Evolutionary conservation across 768 basidiomycete species (phyloP).

Genomic region (Lactarius hatsudake): DNA sequence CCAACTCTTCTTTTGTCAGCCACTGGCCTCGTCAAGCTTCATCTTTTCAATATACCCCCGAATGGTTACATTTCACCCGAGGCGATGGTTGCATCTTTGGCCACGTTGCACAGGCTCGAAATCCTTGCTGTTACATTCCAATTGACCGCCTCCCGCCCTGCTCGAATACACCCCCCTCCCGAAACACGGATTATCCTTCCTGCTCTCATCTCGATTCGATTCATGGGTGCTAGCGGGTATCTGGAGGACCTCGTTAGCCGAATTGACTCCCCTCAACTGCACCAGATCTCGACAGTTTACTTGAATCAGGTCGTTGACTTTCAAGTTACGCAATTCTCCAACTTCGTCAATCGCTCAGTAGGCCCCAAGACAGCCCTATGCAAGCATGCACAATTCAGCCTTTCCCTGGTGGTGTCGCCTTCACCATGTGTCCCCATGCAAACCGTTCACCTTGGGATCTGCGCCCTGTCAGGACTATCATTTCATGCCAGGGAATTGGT

Average conservation of each 20-base stretch:
- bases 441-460: no score
- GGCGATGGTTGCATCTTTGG: not conserved
- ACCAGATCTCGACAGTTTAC: not conserved
- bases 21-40: no score
- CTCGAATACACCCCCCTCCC: not conserved
- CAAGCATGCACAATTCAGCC: not conserved
- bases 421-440: no score
- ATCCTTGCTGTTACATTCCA: not conserved
- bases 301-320: slow-evolving; percentile 37
- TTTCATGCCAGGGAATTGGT: no score
- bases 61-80: not conserved
- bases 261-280: not conserved
- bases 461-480: no score
- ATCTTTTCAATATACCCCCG: no score
- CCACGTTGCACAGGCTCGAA: not conserved
- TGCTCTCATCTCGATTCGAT: not conserved
- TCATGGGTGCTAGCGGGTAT: not conserved
- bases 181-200: not conserved
- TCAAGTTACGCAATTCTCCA: not conserved
- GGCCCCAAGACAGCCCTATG: not conserved
- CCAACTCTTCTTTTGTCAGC: no score
- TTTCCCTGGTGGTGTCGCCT: no score
- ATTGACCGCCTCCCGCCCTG: not conserved
- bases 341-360: not conserved
- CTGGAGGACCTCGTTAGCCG: not conserved